These are phyloP conservation scores for Chlorella sp. DNA, from an alignment of 139 green algal species.

Conservation along the genomic window DNA sequence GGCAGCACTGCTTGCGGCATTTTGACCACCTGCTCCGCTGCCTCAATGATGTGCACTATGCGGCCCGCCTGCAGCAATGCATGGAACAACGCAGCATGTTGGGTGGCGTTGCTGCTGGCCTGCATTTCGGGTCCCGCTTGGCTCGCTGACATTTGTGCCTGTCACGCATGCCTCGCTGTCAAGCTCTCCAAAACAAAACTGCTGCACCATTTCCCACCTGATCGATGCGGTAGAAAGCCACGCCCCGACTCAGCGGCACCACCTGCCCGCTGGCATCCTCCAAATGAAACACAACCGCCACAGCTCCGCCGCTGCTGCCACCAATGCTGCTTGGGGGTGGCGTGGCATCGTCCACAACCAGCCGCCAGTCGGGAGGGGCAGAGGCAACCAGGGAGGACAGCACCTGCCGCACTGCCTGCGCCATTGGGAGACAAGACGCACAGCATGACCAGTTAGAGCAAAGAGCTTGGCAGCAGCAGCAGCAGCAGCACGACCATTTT, in stretches of 20 bases:
- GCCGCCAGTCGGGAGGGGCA: slow-evolving; percentile 12
- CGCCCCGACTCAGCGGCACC: neutral
- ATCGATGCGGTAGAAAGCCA: slow-evolving; percentile 13
- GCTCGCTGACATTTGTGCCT: no score
- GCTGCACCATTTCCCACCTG: neutral
- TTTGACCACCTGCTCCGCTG: slow-evolving; percentile 26
- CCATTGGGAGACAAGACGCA: neutral
- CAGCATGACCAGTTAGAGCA: no score
- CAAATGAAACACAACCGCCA: slow-evolving; percentile 7
- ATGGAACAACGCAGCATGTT: neutral
- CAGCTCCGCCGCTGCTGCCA: neutral
- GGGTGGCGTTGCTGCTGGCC: no score
- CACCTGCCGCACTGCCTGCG: slow-evolving; percentile 5
- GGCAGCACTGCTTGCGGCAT: slow-evolving; percentile 1
- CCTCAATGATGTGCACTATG: slow-evolving; percentile 14
- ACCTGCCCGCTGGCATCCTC: neutral
- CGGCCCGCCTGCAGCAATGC: slow-evolving; percentile 1
- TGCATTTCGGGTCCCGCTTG: no score
- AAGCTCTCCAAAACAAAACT: neutral
- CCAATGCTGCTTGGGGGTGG: no score
- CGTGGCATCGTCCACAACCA: slow-evolving; percentile 17
- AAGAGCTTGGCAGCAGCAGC: neutral
- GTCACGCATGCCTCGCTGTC: neutral
- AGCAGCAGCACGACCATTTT: no score
- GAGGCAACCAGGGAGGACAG: slow-evolving; percentile 6